These are phyloP conservation scores for Rhizopogon vinicolor DNA, from an alignment of 768 basidiomycete species.

Conservation along the genomic window DNA sequence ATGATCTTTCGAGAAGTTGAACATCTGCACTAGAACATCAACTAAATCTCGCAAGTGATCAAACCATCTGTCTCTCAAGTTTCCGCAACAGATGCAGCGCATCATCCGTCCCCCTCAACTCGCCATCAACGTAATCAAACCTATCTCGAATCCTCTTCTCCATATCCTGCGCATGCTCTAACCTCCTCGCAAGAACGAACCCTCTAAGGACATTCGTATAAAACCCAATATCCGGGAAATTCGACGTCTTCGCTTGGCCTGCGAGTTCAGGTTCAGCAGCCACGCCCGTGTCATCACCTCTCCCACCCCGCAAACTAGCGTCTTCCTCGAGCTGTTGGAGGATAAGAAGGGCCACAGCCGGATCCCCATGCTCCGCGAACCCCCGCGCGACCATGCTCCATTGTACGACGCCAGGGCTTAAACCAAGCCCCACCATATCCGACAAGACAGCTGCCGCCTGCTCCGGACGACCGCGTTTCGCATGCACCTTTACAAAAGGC, in stretches of 20 bases:
- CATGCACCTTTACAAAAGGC: conserved; percentile 45
- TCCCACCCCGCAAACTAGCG: neutral
- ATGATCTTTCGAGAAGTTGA: neutral
- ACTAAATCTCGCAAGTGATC: neutral
- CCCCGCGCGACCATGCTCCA: conserved; percentile 45
- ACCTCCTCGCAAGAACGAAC: conserved; percentile 26
- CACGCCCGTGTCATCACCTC: neutral
- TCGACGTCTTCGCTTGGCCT: neutral
- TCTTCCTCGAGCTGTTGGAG: conserved; percentile 37
- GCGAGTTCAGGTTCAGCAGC: neutral
- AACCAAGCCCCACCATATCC: conserved; percentile 48
- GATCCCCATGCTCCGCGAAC: conserved; percentile 38
- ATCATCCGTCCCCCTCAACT: conserved; percentile 18
- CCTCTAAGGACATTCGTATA: conserved; percentile 36
- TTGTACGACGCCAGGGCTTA: conserved; percentile 43
- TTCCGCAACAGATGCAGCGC: conserved; percentile 12
- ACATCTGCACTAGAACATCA: neutral
- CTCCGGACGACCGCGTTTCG: conserved; percentile 22
- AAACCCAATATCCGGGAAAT: conserved; percentile 18
- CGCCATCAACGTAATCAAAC: conserved; percentile 21
- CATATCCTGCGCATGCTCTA: conserved; percentile 28
- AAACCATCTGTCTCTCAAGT: conserved; percentile 9
- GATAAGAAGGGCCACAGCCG: conserved; percentile 32
- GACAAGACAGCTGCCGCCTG: conserved; percentile 36
- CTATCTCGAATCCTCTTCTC: conserved; percentile 17